These are phyloP conservation scores for Gymnopilus junonius DNA, from an alignment of 768 basidiomycete species.

Conservation along the genomic window DNA sequence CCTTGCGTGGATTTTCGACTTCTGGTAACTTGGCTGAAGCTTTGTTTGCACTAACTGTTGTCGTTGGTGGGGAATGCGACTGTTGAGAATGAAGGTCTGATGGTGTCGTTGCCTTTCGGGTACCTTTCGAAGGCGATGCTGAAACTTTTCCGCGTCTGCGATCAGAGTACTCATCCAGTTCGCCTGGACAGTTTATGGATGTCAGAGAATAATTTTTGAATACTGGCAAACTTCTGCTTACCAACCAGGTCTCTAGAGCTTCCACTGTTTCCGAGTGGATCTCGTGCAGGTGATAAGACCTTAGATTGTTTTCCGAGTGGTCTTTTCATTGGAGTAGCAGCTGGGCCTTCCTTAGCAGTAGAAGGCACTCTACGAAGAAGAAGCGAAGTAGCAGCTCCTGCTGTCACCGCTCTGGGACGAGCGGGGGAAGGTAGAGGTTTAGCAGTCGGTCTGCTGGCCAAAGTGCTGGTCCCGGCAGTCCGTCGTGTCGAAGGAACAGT, in stretches of 20 bases:
- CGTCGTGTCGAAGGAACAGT: constrained; percentile 19
- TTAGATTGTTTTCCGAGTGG: constrained; percentile 19
- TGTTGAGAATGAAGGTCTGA: background rate
- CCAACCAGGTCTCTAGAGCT: constrained; percentile 32
- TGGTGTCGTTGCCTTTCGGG: constrained; percentile 1
- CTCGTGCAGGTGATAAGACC: constrained; percentile 43
- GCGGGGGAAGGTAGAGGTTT: constrained; percentile 28
- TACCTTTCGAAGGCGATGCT: constrained; percentile 14
- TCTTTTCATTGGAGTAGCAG: constrained; percentile 7
- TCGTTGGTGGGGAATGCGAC: constrained; percentile 1
- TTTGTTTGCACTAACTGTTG: constrained; percentile 5
- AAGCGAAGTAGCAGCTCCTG: constrained; percentile 22
- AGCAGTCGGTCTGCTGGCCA: constrained; percentile 18
- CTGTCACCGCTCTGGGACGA: constrained; percentile 19
- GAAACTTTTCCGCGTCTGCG: constrained; percentile 15
- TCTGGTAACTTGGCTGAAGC: constrained; percentile 8
- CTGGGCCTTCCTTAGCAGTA: constrained; percentile 19
- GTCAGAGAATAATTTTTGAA: background rate
- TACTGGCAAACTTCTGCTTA: constrained; percentile 17
- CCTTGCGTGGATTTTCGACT: constrained; percentile 29
- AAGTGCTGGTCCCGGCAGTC: constrained; percentile 17
- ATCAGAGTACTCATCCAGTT: constrained; percentile 24
- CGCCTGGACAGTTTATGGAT: constrained; percentile 17
- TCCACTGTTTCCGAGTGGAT: constrained; percentile 41
- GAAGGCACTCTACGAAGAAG: constrained; percentile 28